Conservation (phyloP, 106 monocot genomes). For the Vanilla planifolia region DNA sequence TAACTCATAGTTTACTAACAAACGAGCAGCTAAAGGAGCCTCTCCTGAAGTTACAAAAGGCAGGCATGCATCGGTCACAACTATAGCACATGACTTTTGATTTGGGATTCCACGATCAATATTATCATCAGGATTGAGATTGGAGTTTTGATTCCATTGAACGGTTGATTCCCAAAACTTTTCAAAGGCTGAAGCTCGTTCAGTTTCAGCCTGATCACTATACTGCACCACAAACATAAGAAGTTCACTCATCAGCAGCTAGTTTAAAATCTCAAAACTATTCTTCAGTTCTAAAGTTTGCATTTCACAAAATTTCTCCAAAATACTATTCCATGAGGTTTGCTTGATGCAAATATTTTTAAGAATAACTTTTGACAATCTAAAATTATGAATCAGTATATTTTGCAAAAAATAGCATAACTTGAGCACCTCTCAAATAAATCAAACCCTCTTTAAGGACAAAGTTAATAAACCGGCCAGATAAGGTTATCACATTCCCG, state of each 20-base stretch:
- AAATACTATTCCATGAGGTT: neutral
- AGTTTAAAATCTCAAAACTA: neutral
- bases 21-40: conserved; percentile 37
- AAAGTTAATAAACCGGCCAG: neutral
- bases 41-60: conserved; percentile 47
- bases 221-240: conserved; percentile 38
- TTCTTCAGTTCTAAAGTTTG: neutral
- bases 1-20: conserved; percentile 65
- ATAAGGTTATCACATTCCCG: too few species aligned
- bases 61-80: conserved; percentile 74
- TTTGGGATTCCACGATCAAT: conserved; percentile 18
- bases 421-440: neutral
- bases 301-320: too few species aligned
- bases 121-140: conserved; percentile 17
- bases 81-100: conserved; percentile 43
- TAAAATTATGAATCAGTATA: neutral
- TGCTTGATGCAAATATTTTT: neutral
- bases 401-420: neutral
- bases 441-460: neutral
- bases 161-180: conserved; percentile 49
- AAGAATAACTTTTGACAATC: too few species aligned
- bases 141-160: conserved; percentile 41
- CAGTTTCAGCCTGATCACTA: conserved; percentile 60
- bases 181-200: conserved; percentile 43
- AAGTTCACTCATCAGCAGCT: neutral